Percentiles rank a stretch among this genome's conserved stretches.
Evolutionary conservation across 352 stramenopile genomes (phyloP).

Genomic region (Phytophthora parvispora): DNA sequence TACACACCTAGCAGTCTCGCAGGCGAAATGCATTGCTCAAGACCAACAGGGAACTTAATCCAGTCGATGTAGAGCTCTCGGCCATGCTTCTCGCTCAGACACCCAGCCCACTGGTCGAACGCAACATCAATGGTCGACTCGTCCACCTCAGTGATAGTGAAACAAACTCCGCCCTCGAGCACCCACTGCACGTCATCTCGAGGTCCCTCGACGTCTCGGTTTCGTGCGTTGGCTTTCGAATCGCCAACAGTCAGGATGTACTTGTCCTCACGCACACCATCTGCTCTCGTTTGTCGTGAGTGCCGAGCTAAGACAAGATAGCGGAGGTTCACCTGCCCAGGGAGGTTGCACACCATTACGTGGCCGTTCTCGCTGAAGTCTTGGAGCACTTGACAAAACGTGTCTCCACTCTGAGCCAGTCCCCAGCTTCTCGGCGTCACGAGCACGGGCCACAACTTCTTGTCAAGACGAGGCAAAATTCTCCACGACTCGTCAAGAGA

Average conservation of each 20-base stretch:
- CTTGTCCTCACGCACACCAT: neutral
- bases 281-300: neutral
- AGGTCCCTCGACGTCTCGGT: conserved; percentile 9
- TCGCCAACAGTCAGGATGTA: conserved; percentile 18
- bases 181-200: conserved; percentile 24
- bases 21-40: neutral
- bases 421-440: neutral
- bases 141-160: conserved; percentile 27
- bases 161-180: conserved; percentile 22
- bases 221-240: conserved; percentile 23
- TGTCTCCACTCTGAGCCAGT: neutral
- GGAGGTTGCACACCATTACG: neutral
- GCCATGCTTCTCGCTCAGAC: conserved; percentile 41
- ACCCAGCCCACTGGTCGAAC: conserved; percentile 37
- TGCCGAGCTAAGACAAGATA: neutral
- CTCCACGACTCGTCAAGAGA: neutral
- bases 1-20: neutral
- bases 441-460: neutral
- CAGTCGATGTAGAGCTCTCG: conserved; percentile 53
- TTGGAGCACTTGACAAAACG: conserved; percentile 5
- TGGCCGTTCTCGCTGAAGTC: neutral
- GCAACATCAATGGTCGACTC: conserved; percentile 19
- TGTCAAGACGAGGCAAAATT: neutral
- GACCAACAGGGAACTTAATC: conserved; percentile 40
- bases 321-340: neutral